phyloP scores from a whole-genome alignment of 768 basidiomycete species.

The Trametes sanguinea region DNA sequence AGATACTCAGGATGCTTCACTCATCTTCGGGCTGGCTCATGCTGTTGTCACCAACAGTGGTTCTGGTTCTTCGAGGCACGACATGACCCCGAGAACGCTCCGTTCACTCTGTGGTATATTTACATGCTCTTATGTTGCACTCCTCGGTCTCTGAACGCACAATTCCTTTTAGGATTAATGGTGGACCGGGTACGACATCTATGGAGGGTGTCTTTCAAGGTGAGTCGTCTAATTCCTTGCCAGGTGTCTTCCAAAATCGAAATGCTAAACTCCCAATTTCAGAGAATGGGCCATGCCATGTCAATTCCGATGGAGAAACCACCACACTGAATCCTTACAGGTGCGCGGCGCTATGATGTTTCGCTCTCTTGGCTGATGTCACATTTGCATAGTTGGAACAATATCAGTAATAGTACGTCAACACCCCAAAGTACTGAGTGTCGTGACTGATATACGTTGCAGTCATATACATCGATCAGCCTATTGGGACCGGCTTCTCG shows the following conservation, averaged over 20 bases:
- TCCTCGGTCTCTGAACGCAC: no score
- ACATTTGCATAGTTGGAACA: constrained; percentile 56
- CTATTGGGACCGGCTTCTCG: constrained; percentile 67
- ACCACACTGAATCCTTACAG: constrained; percentile 63
- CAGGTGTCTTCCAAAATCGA: not conserved
- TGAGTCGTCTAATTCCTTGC: constrained; percentile 13
- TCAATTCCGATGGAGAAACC: constrained; percentile 53
- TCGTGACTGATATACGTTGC: not conserved
- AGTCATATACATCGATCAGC: constrained; percentile 76
- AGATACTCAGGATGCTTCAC: not conserved
- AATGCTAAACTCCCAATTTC: not conserved
- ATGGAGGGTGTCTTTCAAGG: constrained; percentile 68
- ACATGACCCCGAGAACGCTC: constrained; percentile 57
- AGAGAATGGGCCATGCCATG: constrained; percentile 68
- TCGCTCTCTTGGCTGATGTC: no score
- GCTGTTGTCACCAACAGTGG: constrained; percentile 44
- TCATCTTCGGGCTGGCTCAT: not conserved
- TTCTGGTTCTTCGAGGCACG: constrained; percentile 77
- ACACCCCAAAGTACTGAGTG: not conserved
- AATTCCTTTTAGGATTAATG: constrained; percentile 29
- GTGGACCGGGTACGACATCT: constrained; percentile 41
- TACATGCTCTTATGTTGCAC: no score
- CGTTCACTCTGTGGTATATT: constrained; percentile 56
- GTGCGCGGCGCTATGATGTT: constrained; percentile 29
- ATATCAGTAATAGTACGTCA: constrained; percentile 57